phyloP scores from a whole-genome alignment of 2,329 filamentous ascomycete species.

The Hysterium pulicare region DNA sequence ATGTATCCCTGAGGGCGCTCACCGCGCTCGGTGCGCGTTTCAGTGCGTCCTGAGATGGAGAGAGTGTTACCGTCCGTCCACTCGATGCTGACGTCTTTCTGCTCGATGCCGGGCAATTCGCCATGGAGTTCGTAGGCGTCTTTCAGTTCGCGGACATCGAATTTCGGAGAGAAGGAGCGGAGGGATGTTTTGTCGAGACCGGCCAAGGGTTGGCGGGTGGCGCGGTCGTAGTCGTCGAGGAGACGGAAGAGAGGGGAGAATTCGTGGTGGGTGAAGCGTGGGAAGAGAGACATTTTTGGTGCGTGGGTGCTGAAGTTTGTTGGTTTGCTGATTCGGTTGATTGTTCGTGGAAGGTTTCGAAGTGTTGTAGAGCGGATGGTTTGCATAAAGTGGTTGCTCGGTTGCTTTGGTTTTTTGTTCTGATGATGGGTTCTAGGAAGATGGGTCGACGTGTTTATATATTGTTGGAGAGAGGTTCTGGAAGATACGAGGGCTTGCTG shows the following conservation, averaged over 20 bases:
- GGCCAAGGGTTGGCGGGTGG: slow-evolving; percentile 26
- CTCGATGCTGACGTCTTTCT: slow-evolving; percentile 72
- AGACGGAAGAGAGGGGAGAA: slow-evolving; percentile 47
- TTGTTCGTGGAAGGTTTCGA: slow-evolving; percentile 27
- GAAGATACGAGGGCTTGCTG: slow-evolving; percentile 20
- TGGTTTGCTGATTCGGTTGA: slow-evolving; percentile 29
- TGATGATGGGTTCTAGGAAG: slow-evolving; percentile 19
- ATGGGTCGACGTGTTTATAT: slow-evolving; percentile 23
- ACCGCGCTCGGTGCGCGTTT: slow-evolving; percentile 60
- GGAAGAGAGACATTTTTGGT: slow-evolving; percentile 41
- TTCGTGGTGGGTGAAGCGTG: slow-evolving; percentile 37
- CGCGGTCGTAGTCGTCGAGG: slow-evolving; percentile 45
- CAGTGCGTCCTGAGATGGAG: slow-evolving; percentile 65
- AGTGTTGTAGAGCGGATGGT: slow-evolving; percentile 28
- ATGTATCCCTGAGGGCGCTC: slow-evolving; percentile 48
- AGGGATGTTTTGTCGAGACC: slow-evolving; percentile 26
- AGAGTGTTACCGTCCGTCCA: slow-evolving; percentile 75
- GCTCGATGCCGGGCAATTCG: slow-evolving; percentile 72
- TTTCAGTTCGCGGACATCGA: slow-evolving; percentile 71
- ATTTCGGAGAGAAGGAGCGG: slow-evolving; percentile 68
- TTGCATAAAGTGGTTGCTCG: slow-evolving; percentile 31
- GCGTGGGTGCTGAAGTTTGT: slow-evolving; percentile 5
- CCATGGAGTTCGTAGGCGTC: slow-evolving; percentile 72
- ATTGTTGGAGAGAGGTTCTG: slow-evolving; percentile 19
- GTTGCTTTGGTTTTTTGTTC: slow-evolving; percentile 12